Conservation (phyloP, 169 alveolate genomes). For the Cryptosporidium muris region DNA sequence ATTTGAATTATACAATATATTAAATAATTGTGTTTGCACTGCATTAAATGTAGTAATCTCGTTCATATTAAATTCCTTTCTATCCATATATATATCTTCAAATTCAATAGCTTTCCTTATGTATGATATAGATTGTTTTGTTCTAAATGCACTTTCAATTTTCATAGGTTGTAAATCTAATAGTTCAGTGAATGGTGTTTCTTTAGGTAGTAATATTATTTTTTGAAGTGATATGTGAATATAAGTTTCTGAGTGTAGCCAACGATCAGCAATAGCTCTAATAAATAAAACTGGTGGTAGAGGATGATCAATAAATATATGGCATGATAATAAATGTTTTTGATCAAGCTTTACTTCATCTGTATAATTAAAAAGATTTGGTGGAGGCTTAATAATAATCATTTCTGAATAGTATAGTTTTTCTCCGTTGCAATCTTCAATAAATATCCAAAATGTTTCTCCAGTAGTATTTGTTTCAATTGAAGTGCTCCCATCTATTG, state of each 20-base stretch:
- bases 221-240: conserved; percentile 86
- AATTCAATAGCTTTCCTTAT: not conserved
- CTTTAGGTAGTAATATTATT: conserved; percentile 92
- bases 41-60: conserved; percentile 13
- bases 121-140: not conserved
- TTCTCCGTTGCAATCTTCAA: conserved; percentile 96
- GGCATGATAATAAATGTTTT: conserved; percentile 37
- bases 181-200: conserved; percentile 92
- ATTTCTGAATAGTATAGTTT: conserved; percentile 85
- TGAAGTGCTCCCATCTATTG: conserved; percentile 25
- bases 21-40: conserved; percentile 51
- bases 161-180: conserved; percentile 91
- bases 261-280: conserved; percentile 94
- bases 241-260: conserved; percentile 81
- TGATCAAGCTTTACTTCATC: conserved; percentile 24
- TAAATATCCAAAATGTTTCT: conserved; percentile 95
- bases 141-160: conserved; percentile 13
- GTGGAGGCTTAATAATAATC: conserved; percentile 59
- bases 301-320: conserved; percentile 78
- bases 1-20: conserved; percentile 47
- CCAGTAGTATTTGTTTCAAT: conserved; percentile 84
- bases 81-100: not conserved
- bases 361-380: no score
- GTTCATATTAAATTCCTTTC: not conserved
- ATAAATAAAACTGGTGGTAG: conserved; percentile 95